phyloP scores from a whole-genome alignment of 345 rosid species.

The Leavenworthia alabamica region DNA sequence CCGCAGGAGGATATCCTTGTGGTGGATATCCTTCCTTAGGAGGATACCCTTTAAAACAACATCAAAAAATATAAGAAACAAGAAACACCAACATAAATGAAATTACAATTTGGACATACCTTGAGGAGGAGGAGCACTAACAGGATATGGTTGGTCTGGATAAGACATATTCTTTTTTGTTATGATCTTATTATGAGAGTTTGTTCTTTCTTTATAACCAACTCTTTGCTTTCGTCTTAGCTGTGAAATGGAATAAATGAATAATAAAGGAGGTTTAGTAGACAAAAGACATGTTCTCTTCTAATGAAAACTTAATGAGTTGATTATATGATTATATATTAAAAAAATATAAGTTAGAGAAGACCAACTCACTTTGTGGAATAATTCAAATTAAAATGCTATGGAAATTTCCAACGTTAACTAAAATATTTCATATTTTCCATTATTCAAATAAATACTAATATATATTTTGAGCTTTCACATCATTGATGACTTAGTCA shows the following conservation, averaged over 20 bases:
- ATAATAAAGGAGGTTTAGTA: constrained; percentile 19
- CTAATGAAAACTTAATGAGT: not conserved
- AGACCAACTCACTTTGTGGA: constrained; percentile 24
- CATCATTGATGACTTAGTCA: constrained; percentile 15
- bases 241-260: not conserved
- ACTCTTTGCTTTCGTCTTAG: too few relatives aligned
- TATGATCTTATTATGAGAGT: constrained; percentile 7
- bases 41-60: constrained; percentile 17
- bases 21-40: constrained; percentile 46
- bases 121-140: constrained; percentile 63
- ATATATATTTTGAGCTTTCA: not conserved
- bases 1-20: constrained; percentile 34
- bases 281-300: constrained; percentile 31
- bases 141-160: constrained; percentile 52
- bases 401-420: too few relatives aligned
- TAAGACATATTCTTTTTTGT: constrained; percentile 38
- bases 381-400: constrained; percentile 13
- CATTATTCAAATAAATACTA: not conserved
- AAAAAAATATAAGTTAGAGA: not conserved
- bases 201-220: constrained; percentile 6
- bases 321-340: not conserved
- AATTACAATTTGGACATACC: constrained; percentile 29
- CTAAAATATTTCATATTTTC: too few relatives aligned
- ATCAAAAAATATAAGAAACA: not conserved
- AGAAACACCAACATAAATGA: not conserved